Evolutionary conservation across 768 basidiomycete genomes (phyloP).

Genomic region (Epithele typhae): DNA sequence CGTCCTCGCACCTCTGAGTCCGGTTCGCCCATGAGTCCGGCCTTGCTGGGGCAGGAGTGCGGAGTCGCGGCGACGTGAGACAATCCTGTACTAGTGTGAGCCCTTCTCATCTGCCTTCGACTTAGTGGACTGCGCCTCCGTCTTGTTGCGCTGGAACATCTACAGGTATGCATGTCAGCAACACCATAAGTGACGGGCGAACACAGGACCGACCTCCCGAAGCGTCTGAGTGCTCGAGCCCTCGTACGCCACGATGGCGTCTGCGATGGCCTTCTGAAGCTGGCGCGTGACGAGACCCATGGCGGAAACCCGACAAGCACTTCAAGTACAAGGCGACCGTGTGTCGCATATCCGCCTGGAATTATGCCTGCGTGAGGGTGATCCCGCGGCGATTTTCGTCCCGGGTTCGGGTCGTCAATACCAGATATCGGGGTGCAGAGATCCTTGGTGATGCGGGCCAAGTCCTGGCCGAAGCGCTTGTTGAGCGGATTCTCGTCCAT

Average conservation of each 20-base stretch:
- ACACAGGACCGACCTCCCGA: conserved; percentile 46
- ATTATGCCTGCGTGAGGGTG: conserved; percentile 72
- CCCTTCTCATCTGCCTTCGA: conserved; percentile 36
- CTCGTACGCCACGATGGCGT: conserved; percentile 73
- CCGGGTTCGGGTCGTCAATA: conserved; percentile 81
- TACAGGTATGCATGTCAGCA: conserved; percentile 18
- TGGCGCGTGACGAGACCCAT: conserved; percentile 80
- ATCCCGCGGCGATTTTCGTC: conserved; percentile 71
- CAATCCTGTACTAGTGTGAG: conserved; percentile 81
- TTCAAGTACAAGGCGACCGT: conserved; percentile 89
- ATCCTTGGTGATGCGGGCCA: conserved; percentile 75
- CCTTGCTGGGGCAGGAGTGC: conserved; percentile 59
- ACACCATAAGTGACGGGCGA: too few relatives aligned
- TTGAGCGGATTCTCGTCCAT: conserved; percentile 83
- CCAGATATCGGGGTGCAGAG: conserved; percentile 88
- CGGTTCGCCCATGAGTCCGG: conserved; percentile 73
- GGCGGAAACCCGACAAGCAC: conserved; percentile 81
- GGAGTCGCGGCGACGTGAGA: conserved; percentile 65
- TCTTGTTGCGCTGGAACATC: conserved; percentile 60
- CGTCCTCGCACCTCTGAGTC: conserved; percentile 38
- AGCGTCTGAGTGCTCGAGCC: conserved; percentile 66
- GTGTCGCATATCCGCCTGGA: conserved; percentile 92
- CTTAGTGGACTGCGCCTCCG: conserved; percentile 39
- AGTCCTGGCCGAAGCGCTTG: conserved; percentile 76
- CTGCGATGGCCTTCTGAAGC: conserved; percentile 55